Percentiles rank a stretch among this genome's conserved stretches.
Evolutionary conservation across 2,329 filamentous ascomycete species (phyloP).

Genomic region (Trichothecium roseum): DNA sequence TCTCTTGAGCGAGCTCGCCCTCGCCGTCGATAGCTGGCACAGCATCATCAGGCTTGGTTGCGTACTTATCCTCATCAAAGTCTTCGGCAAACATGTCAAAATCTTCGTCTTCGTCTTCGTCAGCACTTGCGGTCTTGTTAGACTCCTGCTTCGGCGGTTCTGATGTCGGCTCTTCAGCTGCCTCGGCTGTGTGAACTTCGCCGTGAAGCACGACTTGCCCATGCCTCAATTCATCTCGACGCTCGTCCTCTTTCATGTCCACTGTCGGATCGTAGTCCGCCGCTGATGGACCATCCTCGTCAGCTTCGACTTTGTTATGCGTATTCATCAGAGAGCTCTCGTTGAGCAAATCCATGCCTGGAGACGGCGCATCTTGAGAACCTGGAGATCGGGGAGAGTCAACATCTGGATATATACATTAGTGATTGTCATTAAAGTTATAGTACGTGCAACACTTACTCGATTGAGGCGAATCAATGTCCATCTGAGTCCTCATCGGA

Average conservation of each 20-base stretch:
- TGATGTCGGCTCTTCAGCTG: slow-evolving; percentile 15
- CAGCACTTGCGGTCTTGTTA: slow-evolving; percentile 23
- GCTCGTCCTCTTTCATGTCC: slow-evolving; percentile 78
- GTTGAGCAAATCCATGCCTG: slow-evolving; percentile 52
- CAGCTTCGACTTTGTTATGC: slow-evolving; percentile 36
- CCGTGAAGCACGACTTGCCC: slow-evolving; percentile 42
- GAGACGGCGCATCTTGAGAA: slow-evolving; percentile 42
- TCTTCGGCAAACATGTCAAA: slow-evolving; percentile 88
- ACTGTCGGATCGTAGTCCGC: slow-evolving; percentile 84
- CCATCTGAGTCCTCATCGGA: slow-evolving; percentile 10
- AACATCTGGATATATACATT: slow-evolving; percentile 20
- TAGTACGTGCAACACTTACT: slow-evolving; percentile 23
- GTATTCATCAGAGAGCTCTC: slow-evolving; percentile 59
- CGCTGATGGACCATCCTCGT: slow-evolving; percentile 72
- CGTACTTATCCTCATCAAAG: slow-evolving; percentile 57
- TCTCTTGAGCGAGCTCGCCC: slow-evolving; percentile 46
- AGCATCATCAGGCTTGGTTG: slow-evolving; percentile 32
- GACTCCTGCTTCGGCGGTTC: slow-evolving; percentile 16
- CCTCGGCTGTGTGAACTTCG: slow-evolving; percentile 21
- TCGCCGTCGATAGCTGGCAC: slow-evolving; percentile 26
- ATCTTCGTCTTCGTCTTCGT: slow-evolving; percentile 58
- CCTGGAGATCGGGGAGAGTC: slow-evolving; percentile 32
- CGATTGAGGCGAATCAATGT: slow-evolving; percentile 27
- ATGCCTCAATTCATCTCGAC: slow-evolving; percentile 56
- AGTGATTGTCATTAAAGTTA: neutral